Evolutionary conservation across 768 basidiomycete genomes (phyloP), one percentile per base, ranked within the genome.

Genomic region (Clitopilus hobsonii): DNA sequence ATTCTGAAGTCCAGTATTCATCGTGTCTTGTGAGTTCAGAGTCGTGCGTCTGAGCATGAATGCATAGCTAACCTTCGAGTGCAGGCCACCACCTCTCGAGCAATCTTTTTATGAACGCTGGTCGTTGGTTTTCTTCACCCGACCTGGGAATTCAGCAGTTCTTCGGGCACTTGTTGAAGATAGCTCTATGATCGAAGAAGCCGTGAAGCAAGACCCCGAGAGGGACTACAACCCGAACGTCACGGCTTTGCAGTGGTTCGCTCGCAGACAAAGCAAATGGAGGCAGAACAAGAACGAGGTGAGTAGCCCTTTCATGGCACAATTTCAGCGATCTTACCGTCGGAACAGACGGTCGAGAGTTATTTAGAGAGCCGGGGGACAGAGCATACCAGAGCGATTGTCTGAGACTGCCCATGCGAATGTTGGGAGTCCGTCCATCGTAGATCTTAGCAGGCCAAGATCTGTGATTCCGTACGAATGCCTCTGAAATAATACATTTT

Each of bases 101-200:
- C 85, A 86, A 65, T 69, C 63, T 4, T 60, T 69, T 11, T 64
- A 71, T 49, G 76, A 77, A 38, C 71, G 84, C 5, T 85, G 79
- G 77, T 85, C 83, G 10, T 70, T 85, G 14, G 83, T 83, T 0
- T 86, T 78, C 65, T 85, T 86, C 68, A 79, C 76, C 0, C 75
- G 84, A 26, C 83, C 84, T 0, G 77, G 74, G 1, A 73, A 81
- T 62, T 70, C 73, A 6, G 68, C 74, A 29, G 55, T 71, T 2
- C 75, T 85, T 8, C 72, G 70, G 22, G 72, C 82, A 4, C 65
- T 84, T 24, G 62, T 67, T 1, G 70, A 79, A 13, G 66, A 76
- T 6, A 83, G 81, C 51, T 53, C 67, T 0, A 32, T 75, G 5
- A 74, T 85, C n/a, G 74, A 74, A 10, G 72, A 76, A 3, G 73